Base-by-base conservation (phyloP, 2,329 filamentous ascomycete species). In the Trichoderma asperellum region DNA sequence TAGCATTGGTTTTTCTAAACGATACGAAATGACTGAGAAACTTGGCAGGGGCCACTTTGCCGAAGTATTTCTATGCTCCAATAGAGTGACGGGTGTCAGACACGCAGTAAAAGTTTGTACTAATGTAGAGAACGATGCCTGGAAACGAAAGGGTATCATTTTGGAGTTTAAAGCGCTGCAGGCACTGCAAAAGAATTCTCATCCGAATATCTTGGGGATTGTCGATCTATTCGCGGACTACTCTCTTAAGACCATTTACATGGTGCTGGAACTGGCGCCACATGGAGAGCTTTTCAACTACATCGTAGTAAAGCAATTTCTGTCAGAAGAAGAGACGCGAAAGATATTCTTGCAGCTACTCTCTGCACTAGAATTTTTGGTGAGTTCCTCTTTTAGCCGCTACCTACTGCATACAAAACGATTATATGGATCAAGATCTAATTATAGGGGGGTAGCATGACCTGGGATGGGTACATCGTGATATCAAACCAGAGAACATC, bases 231-330 rank as follows among this genome's bases (percentile, higher is more conserved):
- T 56, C 29, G 34, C 62, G 0, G 62, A 65, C 4, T 29, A 65
- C 78, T 91, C 92, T 2, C 93, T 94, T 73, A 85, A 97, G 70
- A 92, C 90, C 2, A 92, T 96, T 14, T 97, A 96, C 77, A 83
- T 97, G 49, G 89, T 97, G 12, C 81, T 97, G 53, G 93, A 97
- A 78, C 85, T 97, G 73, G 94, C 93, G 2, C 84, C 92, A 0
- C 92, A 96, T 78, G 94, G 94, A 73, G 94, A 97, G 79, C 82
- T 97, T 12, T 97, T 97, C 85, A 96, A 97, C 77, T 89, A 89
- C 81, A 96, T 97, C 70, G 90, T 96, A 29, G 88, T 89, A 83
- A 93, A 94, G 80, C 86, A 91, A 76, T 96, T 94, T 78, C 82
- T 97, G 72, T 88, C 87, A 0, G 94, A 97, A 79, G 82, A 84